phyloP scores from a whole-genome alignment of 108 stramenopile species.

The Skeletonema costatum region DNA sequence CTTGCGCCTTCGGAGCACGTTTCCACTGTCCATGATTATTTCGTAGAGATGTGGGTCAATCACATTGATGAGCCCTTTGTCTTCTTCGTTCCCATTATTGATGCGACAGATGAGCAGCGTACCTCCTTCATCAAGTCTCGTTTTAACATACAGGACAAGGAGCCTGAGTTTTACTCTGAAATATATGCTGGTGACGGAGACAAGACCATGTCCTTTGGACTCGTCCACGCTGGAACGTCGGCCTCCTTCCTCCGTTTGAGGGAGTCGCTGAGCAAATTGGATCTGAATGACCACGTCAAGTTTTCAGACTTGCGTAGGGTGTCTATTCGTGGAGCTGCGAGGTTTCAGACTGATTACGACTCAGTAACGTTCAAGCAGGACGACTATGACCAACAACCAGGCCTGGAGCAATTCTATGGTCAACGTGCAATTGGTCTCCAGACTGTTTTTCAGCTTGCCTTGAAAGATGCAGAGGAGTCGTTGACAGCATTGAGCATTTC shows the following conservation, averaged over 20 bases:
- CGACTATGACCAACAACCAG: slow-evolving; percentile 63
- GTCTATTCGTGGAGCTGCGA: slow-evolving; percentile 43
- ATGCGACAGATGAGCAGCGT: slow-evolving; percentile 22
- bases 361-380: slow-evolving; percentile 34
- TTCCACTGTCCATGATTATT: slow-evolving; percentile 3
- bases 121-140: slow-evolving; percentile 40
- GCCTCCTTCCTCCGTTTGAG: too few relatives aligned
- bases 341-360: slow-evolving; percentile 31
- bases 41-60: slow-evolving; percentile 8
- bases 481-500: slow-evolving; percentile 16
- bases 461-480: slow-evolving; percentile 17
- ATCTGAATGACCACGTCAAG: slow-evolving; percentile 15
- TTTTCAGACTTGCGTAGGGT: slow-evolving; percentile 41
- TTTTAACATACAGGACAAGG: slow-evolving; percentile 19
- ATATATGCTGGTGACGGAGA: slow-evolving; percentile 40
- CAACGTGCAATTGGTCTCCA: slow-evolving; percentile 69
- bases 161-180: slow-evolving; percentile 42
- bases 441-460: slow-evolving; percentile 49
- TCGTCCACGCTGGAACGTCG: slow-evolving; percentile 10
- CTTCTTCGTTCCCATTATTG: slow-evolving; percentile 35
- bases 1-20: too few relatives aligned
- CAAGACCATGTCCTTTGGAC: slow-evolving; percentile 49
- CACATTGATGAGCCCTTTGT: slow-evolving; percentile 25
- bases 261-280: neutral
- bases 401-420: slow-evolving; percentile 58